phyloP scores from a whole-genome alignment of 2,329 filamentous ascomycete species.

The Fusarium compactum region DNA sequence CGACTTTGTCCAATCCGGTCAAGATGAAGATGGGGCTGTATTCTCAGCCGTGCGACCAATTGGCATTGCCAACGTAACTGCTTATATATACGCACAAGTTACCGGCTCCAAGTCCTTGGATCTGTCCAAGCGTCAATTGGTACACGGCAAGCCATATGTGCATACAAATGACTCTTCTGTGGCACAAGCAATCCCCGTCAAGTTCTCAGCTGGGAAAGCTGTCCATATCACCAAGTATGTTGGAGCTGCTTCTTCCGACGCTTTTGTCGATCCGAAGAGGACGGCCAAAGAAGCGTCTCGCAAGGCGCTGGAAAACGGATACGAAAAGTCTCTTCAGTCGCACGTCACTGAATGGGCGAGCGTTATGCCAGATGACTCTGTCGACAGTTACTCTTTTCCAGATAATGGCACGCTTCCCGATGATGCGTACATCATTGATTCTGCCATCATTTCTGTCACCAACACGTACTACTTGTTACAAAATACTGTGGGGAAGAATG shows the following conservation, averaged over 20 bases:
- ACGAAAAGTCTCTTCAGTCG: rapidly evolving
- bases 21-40: neutral
- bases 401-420: neutral
- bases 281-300: neutral
- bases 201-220: neutral
- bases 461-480: conserved; percentile 8
- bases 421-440: conserved; percentile 9
- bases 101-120: neutral
- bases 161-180: conserved; percentile 1
- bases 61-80: conserved; percentile 2
- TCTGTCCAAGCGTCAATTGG: neutral
- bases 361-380: neutral
- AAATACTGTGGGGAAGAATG: conserved; percentile 7
- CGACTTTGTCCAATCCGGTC: neutral
- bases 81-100: neutral
- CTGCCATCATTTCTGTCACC: neutral
- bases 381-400: neutral
- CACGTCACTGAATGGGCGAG: conserved; percentile 4
- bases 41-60: conserved; percentile 3
- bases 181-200: neutral
- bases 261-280: neutral
- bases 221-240: neutral
- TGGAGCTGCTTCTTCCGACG: neutral
- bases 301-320: neutral
- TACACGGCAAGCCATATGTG: neutral